phyloP scores from a whole-genome alignment of 805 yeast genomes.

The Yarrowia osloensis region DNA sequence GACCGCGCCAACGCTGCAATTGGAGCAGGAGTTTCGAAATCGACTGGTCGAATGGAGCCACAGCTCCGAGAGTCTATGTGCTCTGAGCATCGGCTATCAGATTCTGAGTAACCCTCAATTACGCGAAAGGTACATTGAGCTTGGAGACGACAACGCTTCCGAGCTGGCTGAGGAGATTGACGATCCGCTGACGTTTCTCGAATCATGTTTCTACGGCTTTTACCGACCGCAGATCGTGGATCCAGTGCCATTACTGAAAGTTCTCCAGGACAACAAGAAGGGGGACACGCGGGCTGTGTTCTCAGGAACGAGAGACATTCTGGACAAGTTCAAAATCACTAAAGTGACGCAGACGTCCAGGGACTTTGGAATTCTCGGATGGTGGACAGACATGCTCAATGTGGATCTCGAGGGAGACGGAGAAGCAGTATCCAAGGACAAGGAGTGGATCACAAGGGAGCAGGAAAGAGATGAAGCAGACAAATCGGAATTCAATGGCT shows the following conservation, averaged over 20 bases:
- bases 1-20: background rate
- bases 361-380: background rate
- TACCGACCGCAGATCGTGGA: conserved; percentile 15
- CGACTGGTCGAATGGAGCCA: conserved; percentile 21
- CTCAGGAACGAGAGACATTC: background rate
- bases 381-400: conserved; percentile 18
- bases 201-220: conserved; percentile 13
- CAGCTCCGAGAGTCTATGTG: conserved; percentile 5
- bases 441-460: conserved; percentile 1
- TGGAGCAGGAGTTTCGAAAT: conserved; percentile 10
- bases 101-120: conserved; percentile 1
- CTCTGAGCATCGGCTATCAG: conserved; percentile 6
- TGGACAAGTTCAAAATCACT: background rate
- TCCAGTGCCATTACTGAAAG: background rate
- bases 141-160: background rate
- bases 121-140: background rate
- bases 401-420: conserved; percentile 10
- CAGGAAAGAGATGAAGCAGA: background rate
- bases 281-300: background rate
- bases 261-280: background rate
- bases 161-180: background rate
- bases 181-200: conserved; percentile 6
- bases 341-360: background rate
- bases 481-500: conserved; percentile 16
- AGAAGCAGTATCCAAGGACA: conserved; percentile 15